Base-by-base conservation (phyloP, 306 rosid species). In the Sophora flavescens region DNA sequence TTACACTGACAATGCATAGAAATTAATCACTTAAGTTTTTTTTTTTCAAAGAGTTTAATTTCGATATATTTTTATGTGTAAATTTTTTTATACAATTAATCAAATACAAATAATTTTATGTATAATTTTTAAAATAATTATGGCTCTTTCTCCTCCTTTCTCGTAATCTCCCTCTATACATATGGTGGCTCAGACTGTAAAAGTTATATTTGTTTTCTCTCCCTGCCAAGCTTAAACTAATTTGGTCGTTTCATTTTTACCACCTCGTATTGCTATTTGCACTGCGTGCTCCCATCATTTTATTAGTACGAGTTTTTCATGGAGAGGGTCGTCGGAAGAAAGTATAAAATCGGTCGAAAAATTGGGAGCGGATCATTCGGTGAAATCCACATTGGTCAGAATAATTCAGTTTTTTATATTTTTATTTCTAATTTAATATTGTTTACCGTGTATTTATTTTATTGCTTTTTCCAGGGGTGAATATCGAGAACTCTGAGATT, bases 351-450 rank as follows among this genome's bases (percentile, higher is more conserved):
- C 35, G 93, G 96, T 69, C 81, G 85, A 38, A 90, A 87, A 81
- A 88, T 90, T 60, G 96, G 93, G 2, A 83, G 93, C 66, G 93
- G 93, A 44, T 90, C 96, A 14, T 90, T 90, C 11, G 93, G 96
- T 48, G 90, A 88, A 88, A 85, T 88, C 30, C 75, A 76, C 77
- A 84, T 90, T n/a, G 96, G 96, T 90, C 1, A 1, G 45, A 63
- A 41, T 12, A 0, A 3, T 26, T 15, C 6, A 6, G 0, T 14
- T 54, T 28, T 6, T 8, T 1, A 65, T 54, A 0, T 30, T 0
- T 3, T 10, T 35, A 44, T 44, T 44, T 44, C 50, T 44, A 0
- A 3, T 13, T 52, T 35, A 7, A 47, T 41, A 12, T 30, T 50
- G 6, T 16, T 65, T 44, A 45, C 8, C 6, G 17, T 26, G 32